Conservation (phyloP, 139 green algal genomes). For the Microglena sp. region DNA sequence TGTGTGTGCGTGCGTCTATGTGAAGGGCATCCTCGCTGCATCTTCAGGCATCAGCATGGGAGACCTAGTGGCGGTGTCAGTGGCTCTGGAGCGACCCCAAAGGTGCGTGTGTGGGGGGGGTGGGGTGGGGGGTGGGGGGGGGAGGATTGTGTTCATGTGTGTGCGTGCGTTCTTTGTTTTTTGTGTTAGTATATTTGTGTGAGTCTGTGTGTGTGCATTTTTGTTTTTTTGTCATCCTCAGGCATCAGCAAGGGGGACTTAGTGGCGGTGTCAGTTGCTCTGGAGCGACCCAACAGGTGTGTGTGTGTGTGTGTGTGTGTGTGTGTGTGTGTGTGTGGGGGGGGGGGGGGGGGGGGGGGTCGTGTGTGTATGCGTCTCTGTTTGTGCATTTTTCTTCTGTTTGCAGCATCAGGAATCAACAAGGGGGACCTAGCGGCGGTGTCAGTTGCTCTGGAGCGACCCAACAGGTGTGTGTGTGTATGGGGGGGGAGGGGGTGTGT, state of each 20-base stretch:
- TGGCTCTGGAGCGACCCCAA: conserved; percentile 48
- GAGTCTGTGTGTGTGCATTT: not conserved
- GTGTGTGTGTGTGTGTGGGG: too few species aligned
- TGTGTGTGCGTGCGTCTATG: conserved; percentile 60
- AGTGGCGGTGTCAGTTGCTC: conserved; percentile 57
- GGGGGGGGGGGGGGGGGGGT: too few species aligned
- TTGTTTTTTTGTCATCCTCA: not conserved
- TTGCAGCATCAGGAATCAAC: not conserved
- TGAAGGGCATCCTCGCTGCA: conserved; percentile 61
- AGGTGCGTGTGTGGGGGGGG: conserved; percentile 18
- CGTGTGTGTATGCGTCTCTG: not conserved
- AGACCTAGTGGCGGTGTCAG: conserved; percentile 61
- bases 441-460: conserved; percentile 47
- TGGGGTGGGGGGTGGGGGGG: too few species aligned
- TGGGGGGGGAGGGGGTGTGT: too few species aligned
- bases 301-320: too few species aligned
- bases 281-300: conserved; percentile 47
- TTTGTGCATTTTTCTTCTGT: not conserved
- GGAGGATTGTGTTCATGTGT: not conserved
- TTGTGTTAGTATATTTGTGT: not conserved
- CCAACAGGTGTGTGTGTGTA: conserved; percentile 31
- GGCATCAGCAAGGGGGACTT: conserved; percentile 17
- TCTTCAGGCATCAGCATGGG: conserved; percentile 43
- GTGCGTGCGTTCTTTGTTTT: not conserved
- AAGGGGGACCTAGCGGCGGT: conserved; percentile 56